Conservation (phyloP, 2,329 filamentous ascomycete genomes). For the Monosporascus ibericus region DNA sequence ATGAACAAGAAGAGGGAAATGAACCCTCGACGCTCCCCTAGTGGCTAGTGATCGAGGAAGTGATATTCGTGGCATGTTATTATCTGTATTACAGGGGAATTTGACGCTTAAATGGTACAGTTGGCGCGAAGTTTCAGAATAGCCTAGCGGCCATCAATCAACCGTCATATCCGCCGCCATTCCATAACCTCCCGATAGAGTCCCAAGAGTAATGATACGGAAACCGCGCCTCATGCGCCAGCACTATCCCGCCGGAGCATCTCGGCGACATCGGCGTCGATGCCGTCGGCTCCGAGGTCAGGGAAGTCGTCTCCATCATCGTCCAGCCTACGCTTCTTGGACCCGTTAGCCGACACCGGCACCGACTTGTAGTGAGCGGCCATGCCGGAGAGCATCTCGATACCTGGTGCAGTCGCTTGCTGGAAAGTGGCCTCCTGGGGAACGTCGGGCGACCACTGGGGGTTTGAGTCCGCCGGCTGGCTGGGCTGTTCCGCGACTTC, state of each 20-base stretch:
- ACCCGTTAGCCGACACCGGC: constrained; percentile 43
- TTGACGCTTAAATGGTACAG: too few species aligned
- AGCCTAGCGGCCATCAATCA: too few species aligned
- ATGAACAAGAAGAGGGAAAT: too few species aligned
- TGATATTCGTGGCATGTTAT: too few species aligned
- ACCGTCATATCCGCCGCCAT: too few species aligned
- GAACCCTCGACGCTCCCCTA: too few species aligned
- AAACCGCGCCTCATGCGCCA: constrained; percentile 6
- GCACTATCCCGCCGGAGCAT: constrained; percentile 42
- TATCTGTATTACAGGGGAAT: too few species aligned
- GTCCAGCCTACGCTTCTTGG: constrained; percentile 52
- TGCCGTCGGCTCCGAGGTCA: constrained; percentile 47
- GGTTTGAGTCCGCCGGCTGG: constrained; percentile 11
- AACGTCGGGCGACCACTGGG: constrained; percentile 15
- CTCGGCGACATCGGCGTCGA: constrained; percentile 51
- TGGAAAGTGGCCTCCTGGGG: constrained; percentile 17
- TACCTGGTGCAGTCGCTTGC: constrained; percentile 22
- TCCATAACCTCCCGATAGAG: too few species aligned
- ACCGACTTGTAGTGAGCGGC: constrained; percentile 43
- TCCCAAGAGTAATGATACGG: too few species aligned
- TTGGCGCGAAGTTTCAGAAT: too few species aligned
- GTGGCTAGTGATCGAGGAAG: too few species aligned
- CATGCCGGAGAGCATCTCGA: constrained; percentile 34
- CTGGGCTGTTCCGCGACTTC: constrained; percentile 13
- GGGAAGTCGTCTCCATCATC: constrained; percentile 45